Evolutionary conservation across 2,329 filamentous ascomycete species (phyloP).

Genomic region (Xylaria sp.): DNA sequence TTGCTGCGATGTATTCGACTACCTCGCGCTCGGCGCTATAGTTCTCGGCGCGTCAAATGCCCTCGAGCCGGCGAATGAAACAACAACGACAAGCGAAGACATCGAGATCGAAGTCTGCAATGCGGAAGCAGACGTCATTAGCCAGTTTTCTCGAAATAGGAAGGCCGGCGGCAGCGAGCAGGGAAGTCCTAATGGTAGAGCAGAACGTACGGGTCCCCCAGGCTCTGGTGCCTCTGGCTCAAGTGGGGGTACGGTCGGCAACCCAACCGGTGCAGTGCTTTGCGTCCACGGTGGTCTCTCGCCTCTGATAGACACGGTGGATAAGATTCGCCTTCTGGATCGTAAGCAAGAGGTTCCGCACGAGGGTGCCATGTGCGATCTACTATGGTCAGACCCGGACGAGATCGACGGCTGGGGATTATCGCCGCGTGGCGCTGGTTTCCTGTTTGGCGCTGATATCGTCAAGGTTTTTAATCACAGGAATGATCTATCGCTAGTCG

Average conservation of each 20-base stretch:
- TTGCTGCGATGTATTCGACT: conserved; percentile 98
- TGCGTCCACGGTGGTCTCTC: conserved; percentile 96
- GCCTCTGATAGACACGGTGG: conserved; percentile 90
- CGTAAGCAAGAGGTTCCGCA: conserved; percentile 98
- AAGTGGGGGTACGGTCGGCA: conserved; percentile 71
- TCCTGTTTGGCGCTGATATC: conserved; percentile 94
- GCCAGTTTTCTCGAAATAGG: conserved; percentile 67
- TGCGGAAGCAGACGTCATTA: conserved; percentile 81
- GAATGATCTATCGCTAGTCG: conserved; percentile 92
- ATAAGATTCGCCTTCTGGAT: conserved; percentile 95
- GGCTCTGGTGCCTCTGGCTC: conserved; percentile 82
- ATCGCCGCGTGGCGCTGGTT: conserved; percentile 92
- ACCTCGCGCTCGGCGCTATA: conserved; percentile 88
- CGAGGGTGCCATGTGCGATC: conserved; percentile 98
- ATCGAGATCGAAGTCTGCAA: conserved; percentile 95
- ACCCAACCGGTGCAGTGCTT: conserved; percentile 83
- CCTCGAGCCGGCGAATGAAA: conserved; percentile 62
- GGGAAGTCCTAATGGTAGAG: conserved; percentile 53
- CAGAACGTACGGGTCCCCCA: conserved; percentile 73
- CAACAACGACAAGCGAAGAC: conserved; percentile 61
- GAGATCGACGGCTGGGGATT: conserved; percentile 98
- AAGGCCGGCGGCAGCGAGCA: conserved; percentile 43
- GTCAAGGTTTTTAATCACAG: conserved; percentile 95
- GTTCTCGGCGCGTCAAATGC: conserved; percentile 85
- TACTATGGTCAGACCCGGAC: conserved; percentile 97